Conservation (phyloP, 345 rosid genomes). For the Microcos paniculata region DNA sequence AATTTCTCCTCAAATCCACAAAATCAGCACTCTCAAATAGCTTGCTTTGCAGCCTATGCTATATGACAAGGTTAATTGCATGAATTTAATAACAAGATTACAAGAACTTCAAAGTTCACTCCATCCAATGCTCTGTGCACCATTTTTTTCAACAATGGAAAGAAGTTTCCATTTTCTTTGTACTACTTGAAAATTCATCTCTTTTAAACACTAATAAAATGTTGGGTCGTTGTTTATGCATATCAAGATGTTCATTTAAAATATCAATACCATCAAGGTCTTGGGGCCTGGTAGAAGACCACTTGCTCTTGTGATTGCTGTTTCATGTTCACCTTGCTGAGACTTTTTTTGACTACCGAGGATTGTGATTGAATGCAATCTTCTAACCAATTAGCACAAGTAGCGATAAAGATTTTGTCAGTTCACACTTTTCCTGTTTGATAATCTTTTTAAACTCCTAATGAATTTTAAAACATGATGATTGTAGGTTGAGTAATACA, state of each 20-base stretch:
- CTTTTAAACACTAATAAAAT: neutral
- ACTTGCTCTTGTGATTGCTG: neutral
- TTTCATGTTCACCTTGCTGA: neutral
- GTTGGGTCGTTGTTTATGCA: neutral
- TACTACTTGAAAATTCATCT: neutral
- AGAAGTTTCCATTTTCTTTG: neutral
- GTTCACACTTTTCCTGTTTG: neutral
- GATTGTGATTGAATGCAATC: neutral
- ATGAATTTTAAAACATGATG: neutral
- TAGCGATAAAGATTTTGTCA: neutral
- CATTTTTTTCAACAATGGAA: neutral
- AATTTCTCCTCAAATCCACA: neutral
- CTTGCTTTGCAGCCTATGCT: neutral
- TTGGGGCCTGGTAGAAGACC: neutral
- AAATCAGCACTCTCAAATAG: neutral
- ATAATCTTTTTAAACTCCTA: neutral
- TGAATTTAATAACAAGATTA: neutral
- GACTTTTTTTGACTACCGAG: too few relatives aligned
- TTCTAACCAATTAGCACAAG: neutral
- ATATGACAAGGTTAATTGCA: neutral
- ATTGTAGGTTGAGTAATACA: constrained; percentile 61
- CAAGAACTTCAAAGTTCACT: neutral
- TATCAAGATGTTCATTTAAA: neutral
- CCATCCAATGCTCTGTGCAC: neutral
- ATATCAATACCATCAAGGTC: neutral